A percentile compares a stretch with the other conserved stretches of the same genome.
Conservation (phyloP, 495 filamentous ascomycete species). For the Aspergillus biplanus region DNA sequence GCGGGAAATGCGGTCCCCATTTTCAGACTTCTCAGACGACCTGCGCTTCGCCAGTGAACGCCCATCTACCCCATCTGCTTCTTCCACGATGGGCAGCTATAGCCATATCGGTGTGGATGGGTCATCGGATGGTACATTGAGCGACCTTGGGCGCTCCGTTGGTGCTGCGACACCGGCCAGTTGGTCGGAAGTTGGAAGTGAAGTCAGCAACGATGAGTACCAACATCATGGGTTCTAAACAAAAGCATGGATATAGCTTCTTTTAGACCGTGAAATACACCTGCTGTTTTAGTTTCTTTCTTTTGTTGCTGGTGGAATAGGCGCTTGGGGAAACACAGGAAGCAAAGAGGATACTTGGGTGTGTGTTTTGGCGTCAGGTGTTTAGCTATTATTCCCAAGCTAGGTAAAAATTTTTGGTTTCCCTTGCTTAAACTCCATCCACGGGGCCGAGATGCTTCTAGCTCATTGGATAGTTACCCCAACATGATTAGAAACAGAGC, state of each 20-base stretch:
- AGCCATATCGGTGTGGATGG: slow-evolving; percentile 37
- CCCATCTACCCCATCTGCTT: slow-evolving; percentile 39
- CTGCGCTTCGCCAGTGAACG: slow-evolving; percentile 27
- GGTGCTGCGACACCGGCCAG: slow-evolving; percentile 66
- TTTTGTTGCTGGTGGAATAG: neutral
- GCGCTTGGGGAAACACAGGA: neutral
- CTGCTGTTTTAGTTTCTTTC: slow-evolving; percentile 4
- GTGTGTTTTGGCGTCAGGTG: neutral
- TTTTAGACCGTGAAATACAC: neutral
- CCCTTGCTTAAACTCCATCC: neutral
- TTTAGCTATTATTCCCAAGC: neutral
- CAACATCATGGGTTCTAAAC: slow-evolving; percentile 29
- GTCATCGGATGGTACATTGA: slow-evolving; percentile 63
- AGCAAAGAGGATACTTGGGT: neutral
- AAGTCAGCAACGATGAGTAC: slow-evolving; percentile 59
- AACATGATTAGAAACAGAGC: neutral
- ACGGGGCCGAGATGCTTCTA: neutral
- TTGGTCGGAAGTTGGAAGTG: slow-evolving; percentile 81
- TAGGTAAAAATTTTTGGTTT: neutral
- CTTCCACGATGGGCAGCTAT: slow-evolving; percentile 42
- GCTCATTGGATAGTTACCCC: neutral
- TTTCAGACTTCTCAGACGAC: slow-evolving; percentile 31
- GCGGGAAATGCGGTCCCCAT: slow-evolving; percentile 29
- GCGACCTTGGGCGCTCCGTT: slow-evolving; percentile 56
- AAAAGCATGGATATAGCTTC: neutral